phyloP scores from a whole-genome alignment of 352 stramenopile genomes.

The Globisporangium apiculatum region DNA sequence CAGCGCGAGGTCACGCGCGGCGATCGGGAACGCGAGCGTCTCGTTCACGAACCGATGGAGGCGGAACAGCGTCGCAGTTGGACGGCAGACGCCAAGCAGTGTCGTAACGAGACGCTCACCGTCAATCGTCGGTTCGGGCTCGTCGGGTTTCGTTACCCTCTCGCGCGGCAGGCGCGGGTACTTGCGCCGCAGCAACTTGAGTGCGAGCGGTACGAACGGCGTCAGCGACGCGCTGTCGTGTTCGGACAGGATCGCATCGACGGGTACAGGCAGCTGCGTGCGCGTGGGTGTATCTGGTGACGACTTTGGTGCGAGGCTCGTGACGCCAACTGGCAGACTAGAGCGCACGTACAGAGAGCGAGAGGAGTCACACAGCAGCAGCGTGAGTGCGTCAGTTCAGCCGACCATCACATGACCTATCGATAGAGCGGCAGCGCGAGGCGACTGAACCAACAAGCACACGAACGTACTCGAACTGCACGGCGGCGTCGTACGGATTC shows the following conservation, averaged over 20 bases:
- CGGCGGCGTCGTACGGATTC: constrained; percentile 27
- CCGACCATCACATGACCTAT: too few relatives aligned
- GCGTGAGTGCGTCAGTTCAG: background rate
- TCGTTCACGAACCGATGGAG: constrained; percentile 54
- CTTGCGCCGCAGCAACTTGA: constrained; percentile 40
- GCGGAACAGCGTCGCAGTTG: constrained; percentile 51
- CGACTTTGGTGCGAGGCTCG: constrained; percentile 10
- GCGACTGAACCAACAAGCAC: background rate
- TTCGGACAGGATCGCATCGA: constrained; percentile 54
- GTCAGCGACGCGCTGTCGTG: constrained; percentile 38
- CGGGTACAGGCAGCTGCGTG: constrained; percentile 35
- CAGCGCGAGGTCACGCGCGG: constrained; percentile 30
- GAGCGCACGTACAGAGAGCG: background rate
- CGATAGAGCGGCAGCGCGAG: background rate
- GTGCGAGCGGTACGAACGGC: constrained; percentile 27
- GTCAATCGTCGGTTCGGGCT: constrained; percentile 17
- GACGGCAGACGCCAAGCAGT: constrained; percentile 32
- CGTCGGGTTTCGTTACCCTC: background rate
- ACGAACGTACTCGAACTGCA: constrained; percentile 49
- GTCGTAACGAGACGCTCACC: constrained; percentile 22
- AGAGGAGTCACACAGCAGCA: background rate
- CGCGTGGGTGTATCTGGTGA: constrained; percentile 9
- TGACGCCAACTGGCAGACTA: constrained; percentile 52
- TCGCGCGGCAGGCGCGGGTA: constrained; percentile 39
- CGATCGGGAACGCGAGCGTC: constrained; percentile 29